These are phyloP conservation scores for Scheffersomyces stambukii DNA, from an alignment of 1,139 yeast species.

Conservation along the genomic window DNA sequence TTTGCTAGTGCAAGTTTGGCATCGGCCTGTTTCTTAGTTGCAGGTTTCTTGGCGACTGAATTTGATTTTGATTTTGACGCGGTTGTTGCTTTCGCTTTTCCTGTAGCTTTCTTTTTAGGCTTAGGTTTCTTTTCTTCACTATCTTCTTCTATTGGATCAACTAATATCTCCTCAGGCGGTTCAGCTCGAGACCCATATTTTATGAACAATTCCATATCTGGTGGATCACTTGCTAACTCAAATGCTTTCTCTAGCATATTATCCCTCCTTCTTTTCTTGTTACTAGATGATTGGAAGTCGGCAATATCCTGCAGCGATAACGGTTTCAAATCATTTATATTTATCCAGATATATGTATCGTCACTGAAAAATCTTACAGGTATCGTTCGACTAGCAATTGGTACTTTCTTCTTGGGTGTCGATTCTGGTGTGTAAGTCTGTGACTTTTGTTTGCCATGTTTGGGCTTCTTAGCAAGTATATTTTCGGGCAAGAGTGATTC, in stretches of 20 bases:
- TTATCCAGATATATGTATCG: slow-evolving; percentile 64
- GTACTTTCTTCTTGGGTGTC: slow-evolving; percentile 15
- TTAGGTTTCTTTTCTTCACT: slow-evolving; percentile 3
- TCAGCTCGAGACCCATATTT: slow-evolving; percentile 39
- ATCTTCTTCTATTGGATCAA: slow-evolving; percentile 17
- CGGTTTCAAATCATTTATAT: slow-evolving; percentile 36
- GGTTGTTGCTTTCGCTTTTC: slow-evolving; percentile 12
- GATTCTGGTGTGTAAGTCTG: slow-evolving; percentile 16
- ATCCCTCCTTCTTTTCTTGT: slow-evolving; percentile 30
- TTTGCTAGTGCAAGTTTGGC: too few relatives aligned
- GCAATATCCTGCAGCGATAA: slow-evolving; percentile 25
- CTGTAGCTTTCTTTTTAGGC: slow-evolving; percentile 5
- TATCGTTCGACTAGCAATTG: slow-evolving; percentile 19
- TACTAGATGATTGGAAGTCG: slow-evolving; percentile 18
- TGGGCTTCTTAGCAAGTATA: slow-evolving; percentile 47
- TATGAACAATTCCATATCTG: slow-evolving; percentile 40
- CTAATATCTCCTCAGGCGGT: slow-evolving; percentile 20
- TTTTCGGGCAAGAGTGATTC: slow-evolving; percentile 51
- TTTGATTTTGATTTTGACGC: slow-evolving; percentile 10
- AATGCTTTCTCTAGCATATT: slow-evolving; percentile 36
- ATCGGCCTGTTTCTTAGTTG: slow-evolving; percentile 1
- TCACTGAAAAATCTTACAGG: slow-evolving; percentile 62
- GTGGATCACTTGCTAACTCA: slow-evolving; percentile 37
- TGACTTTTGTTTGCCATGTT: slow-evolving; percentile 20
- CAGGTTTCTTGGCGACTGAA: slow-evolving; percentile 8